phyloP scores from a whole-genome alignment of 306 rosid genomes.

The cucumber (Cucumis sativus) region Cucumber_9930_V3 NC_026655.2:31556501-31557000 shows the following conservation, averaged over 20 bases:
- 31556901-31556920: slow-evolving; percentile 83
- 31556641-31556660: slow-evolving; percentile 98
- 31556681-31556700: slow-evolving; percentile 40
- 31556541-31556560: background rate
- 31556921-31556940: slow-evolving; percentile 68
- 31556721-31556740: slow-evolving; percentile 16
- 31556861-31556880: slow-evolving; percentile 88
- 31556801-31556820: background rate
- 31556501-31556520: background rate
- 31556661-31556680: slow-evolving; percentile 87
- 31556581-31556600: slow-evolving; percentile 78
- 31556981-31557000: background rate
- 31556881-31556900: slow-evolving; percentile 74
- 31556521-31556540: background rate
- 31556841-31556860: slow-evolving; percentile 24
- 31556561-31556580: slow-evolving; percentile 52
- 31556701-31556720: slow-evolving; percentile 12
- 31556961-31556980: slow-evolving; percentile 4
- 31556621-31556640: slow-evolving; percentile 94
- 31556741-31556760: background rate
- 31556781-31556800: background rate
- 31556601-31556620: slow-evolving; percentile 85
- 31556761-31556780: background rate
- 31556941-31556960: slow-evolving; percentile 6
- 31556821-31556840: background rate